Conservation (phyloP, 2,329 filamentous ascomycete species). For the Exophiala xenobiotica region DNA sequence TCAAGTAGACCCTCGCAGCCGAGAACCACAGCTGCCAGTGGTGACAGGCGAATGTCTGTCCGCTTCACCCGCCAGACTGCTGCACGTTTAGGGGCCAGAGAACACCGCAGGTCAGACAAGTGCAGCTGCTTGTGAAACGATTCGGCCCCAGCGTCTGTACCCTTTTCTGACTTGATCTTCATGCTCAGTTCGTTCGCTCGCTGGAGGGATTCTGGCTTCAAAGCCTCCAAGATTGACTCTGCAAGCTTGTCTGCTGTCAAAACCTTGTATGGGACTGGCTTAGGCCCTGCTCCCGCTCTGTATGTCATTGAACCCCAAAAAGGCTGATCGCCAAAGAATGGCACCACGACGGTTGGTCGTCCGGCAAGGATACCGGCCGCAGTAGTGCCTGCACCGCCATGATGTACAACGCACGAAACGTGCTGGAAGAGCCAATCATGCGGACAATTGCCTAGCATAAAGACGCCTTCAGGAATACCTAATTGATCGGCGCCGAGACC, state of each 20-base stretch:
- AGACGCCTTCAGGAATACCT: conserved; percentile 70
- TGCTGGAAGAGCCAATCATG: conserved; percentile 87
- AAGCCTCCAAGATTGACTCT: conserved; percentile 60
- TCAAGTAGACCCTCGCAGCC: conserved; percentile 64
- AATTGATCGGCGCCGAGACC: conserved; percentile 72
- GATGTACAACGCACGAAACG: conserved; percentile 80
- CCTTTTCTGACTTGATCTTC: conserved; percentile 65
- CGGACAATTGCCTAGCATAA: conserved; percentile 80
- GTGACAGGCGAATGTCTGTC: conserved; percentile 66
- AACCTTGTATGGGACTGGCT: conserved; percentile 67
- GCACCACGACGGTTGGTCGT: conserved; percentile 77
- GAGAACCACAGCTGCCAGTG: conserved; percentile 69
- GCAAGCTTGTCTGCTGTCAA: conserved; percentile 66
- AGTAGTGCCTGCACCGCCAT: conserved; percentile 84
- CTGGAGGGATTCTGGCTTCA: conserved; percentile 59
- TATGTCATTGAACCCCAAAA: conserved; percentile 81
- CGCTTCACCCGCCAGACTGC: conserved; percentile 75
- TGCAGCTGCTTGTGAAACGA: conserved; percentile 72
- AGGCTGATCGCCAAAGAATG: conserved; percentile 83
- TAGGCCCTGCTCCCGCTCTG: conserved; percentile 68
- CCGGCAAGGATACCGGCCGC: conserved; percentile 80
- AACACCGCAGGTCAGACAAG: conserved; percentile 66
- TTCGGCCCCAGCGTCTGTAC: conserved; percentile 62
- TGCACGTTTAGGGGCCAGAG: conserved; percentile 63
- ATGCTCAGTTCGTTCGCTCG: conserved; percentile 59